Base-by-base conservation (phyloP, 2,329 filamentous ascomycete species). In the Cephalotrichum gorgonifer region DNA sequence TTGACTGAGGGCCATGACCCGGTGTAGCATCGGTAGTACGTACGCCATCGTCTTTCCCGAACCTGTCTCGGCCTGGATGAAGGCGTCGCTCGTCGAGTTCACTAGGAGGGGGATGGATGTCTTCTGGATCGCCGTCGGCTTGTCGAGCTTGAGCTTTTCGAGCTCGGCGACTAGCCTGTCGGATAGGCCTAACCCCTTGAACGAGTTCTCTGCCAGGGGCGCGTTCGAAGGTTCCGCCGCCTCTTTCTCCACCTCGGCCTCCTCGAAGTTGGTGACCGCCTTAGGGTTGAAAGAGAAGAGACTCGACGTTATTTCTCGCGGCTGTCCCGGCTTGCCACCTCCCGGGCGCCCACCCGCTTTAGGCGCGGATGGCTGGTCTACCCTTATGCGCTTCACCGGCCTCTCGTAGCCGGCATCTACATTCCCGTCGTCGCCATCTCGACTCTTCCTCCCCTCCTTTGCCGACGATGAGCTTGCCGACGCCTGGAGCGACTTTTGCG, bases 11-110 rank as follows among this genome's bases (percentile, higher is more conserved):
- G 82, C 76, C 65, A 95, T 79, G 20, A 98, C 85, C 23, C 89
- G 78, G 62, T 98, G 88, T 22, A 98, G 82, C 43, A 98, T 85
- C 2, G 93, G 93, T 6, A 98, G 70, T 4, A 98, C 75, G 63
- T 98, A 98, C n/a, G 93, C 88, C 52, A 98, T 70, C 0, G 93
- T 98, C 70, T 98, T 98, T 68, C 93, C 93, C 0, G 93, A 98
- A 56, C 93, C 93, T 0, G 93, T 98, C 68, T 98, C 86, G 3
- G 93, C 94, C 64, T 97, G 93, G 30, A 98, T 85, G 59, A 98
- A 98, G 2, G 90, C 90, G 70, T 98, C 93, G 43, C 79, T 83
- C 57, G 95, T 86, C 48, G 85, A 83, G 39, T 82, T 82, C 42
- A 95, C 67, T 53, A 98, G 69, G 57, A 93, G 83, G 39, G 86